A percentile compares a stretch with the other conserved stretches of the same genome.
Evolutionary conservation across 805 yeast genomes (phyloP).

Genomic region (Blastobotrys muscicola): DNA sequence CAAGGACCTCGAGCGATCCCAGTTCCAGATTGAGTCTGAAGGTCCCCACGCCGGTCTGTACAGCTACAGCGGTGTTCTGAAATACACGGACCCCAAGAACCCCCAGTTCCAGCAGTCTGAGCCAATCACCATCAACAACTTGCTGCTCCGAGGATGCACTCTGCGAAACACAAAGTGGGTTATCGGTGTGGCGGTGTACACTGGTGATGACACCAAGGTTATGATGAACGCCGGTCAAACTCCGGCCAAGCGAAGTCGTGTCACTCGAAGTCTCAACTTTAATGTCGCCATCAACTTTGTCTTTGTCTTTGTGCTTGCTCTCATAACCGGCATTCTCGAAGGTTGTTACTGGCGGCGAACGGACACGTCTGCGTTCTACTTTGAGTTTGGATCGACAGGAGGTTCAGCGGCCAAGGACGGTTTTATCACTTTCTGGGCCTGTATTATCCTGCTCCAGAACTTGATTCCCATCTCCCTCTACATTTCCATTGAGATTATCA

Average conservation of each 20-base stretch:
- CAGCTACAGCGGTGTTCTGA: slow-evolving; percentile 56
- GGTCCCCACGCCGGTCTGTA: slow-evolving; percentile 61
- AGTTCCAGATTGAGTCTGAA: slow-evolving; percentile 59
- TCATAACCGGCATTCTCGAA: slow-evolving; percentile 59
- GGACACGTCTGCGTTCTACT: slow-evolving; percentile 40
- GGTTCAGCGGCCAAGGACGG: slow-evolving; percentile 57
- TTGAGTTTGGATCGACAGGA: slow-evolving; percentile 55
- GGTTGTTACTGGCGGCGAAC: slow-evolving; percentile 47
- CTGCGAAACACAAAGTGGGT: slow-evolving; percentile 71
- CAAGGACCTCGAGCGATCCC: slow-evolving; percentile 46
- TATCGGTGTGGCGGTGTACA: slow-evolving; percentile 63
- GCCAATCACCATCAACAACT: slow-evolving; percentile 51
- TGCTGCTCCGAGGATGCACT: slow-evolving; percentile 62
- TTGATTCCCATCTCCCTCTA: slow-evolving; percentile 74
- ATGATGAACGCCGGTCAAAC: slow-evolving; percentile 72
- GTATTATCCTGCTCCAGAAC: slow-evolving; percentile 63
- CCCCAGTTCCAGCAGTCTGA: slow-evolving; percentile 32
- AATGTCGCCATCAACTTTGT: slow-evolving; percentile 57
- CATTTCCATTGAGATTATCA: slow-evolving; percentile 69
- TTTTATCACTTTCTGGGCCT: slow-evolving; percentile 58
- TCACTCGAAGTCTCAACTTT: slow-evolving; percentile 55
- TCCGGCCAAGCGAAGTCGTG: slow-evolving; percentile 60
- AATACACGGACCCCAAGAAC: slow-evolving; percentile 34
- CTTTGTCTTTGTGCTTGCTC: slow-evolving; percentile 53
- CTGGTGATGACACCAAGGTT: slow-evolving; percentile 68